These are phyloP conservation scores for Paralagenidium karlingii DNA, from an alignment of 352 stramenopile species.

Conservation along the genomic window DNA sequence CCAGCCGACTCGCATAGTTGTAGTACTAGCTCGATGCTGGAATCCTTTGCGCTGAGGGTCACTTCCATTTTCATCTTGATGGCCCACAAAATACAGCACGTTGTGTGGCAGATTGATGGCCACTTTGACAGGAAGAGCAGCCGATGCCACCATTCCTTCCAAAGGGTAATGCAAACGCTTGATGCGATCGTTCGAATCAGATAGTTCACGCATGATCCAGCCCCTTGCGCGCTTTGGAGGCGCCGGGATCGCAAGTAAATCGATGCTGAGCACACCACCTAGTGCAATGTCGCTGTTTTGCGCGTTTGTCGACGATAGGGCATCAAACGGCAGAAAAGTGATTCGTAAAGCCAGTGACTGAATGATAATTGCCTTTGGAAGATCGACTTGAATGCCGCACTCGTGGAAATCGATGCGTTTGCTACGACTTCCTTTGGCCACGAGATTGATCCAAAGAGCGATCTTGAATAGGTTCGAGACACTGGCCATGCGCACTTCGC, in stretches of 20 bases:
- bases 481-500: conserved; percentile 41
- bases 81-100: conserved; percentile 41
- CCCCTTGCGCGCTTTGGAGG: conserved; percentile 53
- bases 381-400: conserved; percentile 44
- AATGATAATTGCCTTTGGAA: conserved; percentile 67
- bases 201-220: conserved; percentile 67
- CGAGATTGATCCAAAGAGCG: conserved; percentile 60
- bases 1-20: conserved; percentile 42
- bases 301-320: conserved; percentile 12
- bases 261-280: conserved; percentile 48
- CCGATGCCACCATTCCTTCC: conserved; percentile 57
- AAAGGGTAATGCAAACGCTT: conserved; percentile 61
- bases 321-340: conserved; percentile 49
- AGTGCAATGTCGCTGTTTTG: conserved; percentile 28
- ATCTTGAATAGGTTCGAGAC: conserved; percentile 29
- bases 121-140: conserved; percentile 50
- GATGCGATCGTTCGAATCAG: conserved; percentile 24
- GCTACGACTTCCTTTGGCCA: conserved; percentile 59
- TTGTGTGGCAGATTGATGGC: conserved; percentile 31
- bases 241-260: conserved; percentile 50
- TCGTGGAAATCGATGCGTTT: conserved; percentile 66
- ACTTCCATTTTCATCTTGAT: too few species aligned
- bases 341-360: conserved; percentile 62
- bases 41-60: too few species aligned
- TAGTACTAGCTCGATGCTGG: too few species aligned